These are phyloP conservation scores for Parathielavia hyrcaniae DNA, from an alignment of 495 filamentous ascomycete genomes.

Conservation along the genomic window DNA sequence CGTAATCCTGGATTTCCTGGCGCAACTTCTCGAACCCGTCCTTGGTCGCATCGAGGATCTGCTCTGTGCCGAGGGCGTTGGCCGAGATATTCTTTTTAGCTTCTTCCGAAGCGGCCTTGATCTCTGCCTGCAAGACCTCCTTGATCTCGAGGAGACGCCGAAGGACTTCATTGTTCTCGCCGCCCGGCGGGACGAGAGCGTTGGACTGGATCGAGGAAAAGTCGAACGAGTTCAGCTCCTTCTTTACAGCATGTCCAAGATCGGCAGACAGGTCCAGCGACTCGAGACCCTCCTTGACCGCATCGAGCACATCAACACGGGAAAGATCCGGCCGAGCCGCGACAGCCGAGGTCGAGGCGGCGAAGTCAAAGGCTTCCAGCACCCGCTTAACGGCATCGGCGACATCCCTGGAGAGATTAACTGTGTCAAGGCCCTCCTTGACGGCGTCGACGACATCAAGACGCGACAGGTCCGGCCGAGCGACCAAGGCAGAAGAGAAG, in stretches of 20 bases:
- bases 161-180: conserved; percentile 56
- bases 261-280: conserved; percentile 16
- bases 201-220: conserved; percentile 19
- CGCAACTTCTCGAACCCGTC: conserved; percentile 76
- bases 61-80: conserved; percentile 69
- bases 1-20: conserved; percentile 74
- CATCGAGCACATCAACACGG: conserved; percentile 20
- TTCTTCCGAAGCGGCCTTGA: conserved; percentile 53
- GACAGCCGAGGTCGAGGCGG: conserved; percentile 1
- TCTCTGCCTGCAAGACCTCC: conserved; percentile 62
- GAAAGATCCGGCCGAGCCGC: conserved; percentile 13
- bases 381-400: conserved; percentile 22
- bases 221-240: conserved; percentile 24
- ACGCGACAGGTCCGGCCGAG: conserved; percentile 18
- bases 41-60: conserved; percentile 76
- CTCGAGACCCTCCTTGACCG: conserved; percentile 26
- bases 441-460: conserved; percentile 28
- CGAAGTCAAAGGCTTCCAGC: conserved; percentile 22
- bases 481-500: conserved; percentile 14
- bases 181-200: conserved; percentile 32
- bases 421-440: conserved; percentile 25
- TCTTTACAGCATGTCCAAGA: conserved; percentile 20
- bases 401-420: conserved; percentile 18
- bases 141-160: conserved; percentile 68
- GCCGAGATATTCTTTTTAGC: conserved; percentile 68